Evolutionary conservation across 1,284 basidiomycete genomes (phyloP).

Genomic region (Cystobasidium sp.): DNA sequence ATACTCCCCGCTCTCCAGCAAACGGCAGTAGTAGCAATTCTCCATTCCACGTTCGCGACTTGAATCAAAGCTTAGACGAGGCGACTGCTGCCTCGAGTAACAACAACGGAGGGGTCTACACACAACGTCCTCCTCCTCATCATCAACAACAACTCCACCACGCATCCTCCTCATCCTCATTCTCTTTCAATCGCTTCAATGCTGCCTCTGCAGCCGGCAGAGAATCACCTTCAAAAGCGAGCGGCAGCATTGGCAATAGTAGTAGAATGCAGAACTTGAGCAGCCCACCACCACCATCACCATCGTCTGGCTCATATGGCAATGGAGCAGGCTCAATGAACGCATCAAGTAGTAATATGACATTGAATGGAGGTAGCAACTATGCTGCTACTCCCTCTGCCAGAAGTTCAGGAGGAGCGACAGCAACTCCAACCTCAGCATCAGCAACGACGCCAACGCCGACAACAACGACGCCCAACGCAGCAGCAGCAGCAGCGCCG

Average conservation of each 20-base stretch:
- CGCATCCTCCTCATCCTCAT: too few relatives aligned
- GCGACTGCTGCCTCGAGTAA: slow-evolving; percentile 10
- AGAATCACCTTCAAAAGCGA: background rate
- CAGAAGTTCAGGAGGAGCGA: slow-evolving; percentile 1
- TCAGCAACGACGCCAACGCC: background rate
- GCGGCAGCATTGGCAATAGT: slow-evolving; percentile 1
- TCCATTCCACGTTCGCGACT: slow-evolving; percentile 23
- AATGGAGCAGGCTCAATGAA: too few relatives aligned
- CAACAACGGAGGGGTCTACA: background rate
- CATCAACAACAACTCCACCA: background rate
- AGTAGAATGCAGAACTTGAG: slow-evolving; percentile 19
- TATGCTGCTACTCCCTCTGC: background rate
- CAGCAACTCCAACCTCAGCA: background rate
- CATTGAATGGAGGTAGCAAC: background rate
- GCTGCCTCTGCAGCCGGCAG: background rate
- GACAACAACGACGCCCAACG: background rate
- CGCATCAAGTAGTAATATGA: too few relatives aligned
- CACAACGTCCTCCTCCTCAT: background rate
- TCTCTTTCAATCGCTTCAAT: background rate
- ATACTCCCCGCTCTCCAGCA: background rate
- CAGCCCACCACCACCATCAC: background rate
- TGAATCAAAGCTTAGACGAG: slow-evolving; percentile 14
- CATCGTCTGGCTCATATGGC: background rate
- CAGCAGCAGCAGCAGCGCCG: background rate
- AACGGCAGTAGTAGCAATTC: background rate